These are phyloP conservation scores for Phytophthora ohioensis DNA, from an alignment of 352 stramenopile species.

Conservation along the genomic window DNA sequence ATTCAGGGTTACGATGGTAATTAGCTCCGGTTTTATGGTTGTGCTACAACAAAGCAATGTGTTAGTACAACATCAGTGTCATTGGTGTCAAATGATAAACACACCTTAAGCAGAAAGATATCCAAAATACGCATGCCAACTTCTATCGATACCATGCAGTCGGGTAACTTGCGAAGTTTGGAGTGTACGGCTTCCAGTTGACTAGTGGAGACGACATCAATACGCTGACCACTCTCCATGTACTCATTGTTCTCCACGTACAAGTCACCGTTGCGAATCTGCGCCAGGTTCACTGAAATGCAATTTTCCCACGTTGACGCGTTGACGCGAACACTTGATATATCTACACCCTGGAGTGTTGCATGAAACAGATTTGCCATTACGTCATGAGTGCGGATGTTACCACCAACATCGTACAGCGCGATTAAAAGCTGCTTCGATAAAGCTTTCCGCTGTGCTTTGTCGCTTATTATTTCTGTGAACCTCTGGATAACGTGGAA, in stretches of 20 bases:
- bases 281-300: neutral
- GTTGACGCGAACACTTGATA: neutral
- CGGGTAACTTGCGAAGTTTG: neutral
- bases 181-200: neutral
- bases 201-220: neutral
- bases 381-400: neutral
- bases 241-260: neutral
- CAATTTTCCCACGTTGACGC: neutral
- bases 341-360: neutral
- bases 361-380: neutral
- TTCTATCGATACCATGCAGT: neutral
- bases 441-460: neutral
- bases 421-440: neutral
- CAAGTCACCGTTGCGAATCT: neutral
- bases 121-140: neutral
- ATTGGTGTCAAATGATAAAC: neutral
- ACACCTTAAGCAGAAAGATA: neutral
- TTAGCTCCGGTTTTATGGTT: neutral
- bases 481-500: constrained; percentile 1
- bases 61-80: neutral
- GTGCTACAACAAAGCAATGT: neutral
- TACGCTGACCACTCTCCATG: neutral
- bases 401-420: neutral
- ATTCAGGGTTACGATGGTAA: neutral
- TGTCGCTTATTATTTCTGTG: neutral